A percentile compares a stretch with the other conserved stretches of the same genome.
phyloP scores from a whole-genome alignment of 192 early-diverging fungal genomes.

The Spizellomyces sp. region DNA sequence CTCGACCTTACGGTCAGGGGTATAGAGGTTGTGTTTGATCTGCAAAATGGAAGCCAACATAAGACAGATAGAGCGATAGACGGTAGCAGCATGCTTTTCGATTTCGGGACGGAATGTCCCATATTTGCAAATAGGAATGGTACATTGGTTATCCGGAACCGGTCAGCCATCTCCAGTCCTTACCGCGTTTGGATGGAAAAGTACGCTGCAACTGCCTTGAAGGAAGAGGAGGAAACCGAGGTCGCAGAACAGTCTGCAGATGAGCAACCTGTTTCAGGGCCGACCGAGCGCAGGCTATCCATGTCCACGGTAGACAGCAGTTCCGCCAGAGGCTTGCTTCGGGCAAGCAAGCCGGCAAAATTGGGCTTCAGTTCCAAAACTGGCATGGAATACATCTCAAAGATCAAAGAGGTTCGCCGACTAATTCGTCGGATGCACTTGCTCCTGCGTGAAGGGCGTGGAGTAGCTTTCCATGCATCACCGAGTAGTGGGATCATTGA shows the following conservation, averaged over 20 bases:
- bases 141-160: constrained; percentile 44
- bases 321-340: constrained; percentile 3
- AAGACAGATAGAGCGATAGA: neutral
- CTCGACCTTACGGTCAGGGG: constrained; percentile 35
- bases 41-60: neutral
- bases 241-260: neutral
- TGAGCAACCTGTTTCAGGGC: neutral
- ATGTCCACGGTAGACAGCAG: neutral
- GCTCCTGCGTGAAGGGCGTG: constrained; percentile 50
- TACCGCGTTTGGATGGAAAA: constrained; percentile 46
- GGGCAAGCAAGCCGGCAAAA: constrained; percentile 32
- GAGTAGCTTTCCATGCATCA: constrained; percentile 50
- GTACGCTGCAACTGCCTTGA: constrained; percentile 36
- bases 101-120: constrained; percentile 51
- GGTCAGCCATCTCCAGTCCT: constrained; percentile 40
- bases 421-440: constrained; percentile 44
- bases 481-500: constrained; percentile 40
- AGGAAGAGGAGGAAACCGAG: constrained; percentile 24
- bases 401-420: constrained; percentile 42
- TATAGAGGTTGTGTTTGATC: constrained; percentile 26
- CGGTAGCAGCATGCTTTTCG: constrained; percentile 25
- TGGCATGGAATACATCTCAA: constrained; percentile 48
- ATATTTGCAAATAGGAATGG: constrained; percentile 45
- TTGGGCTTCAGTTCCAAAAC: constrained; percentile 52
- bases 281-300: neutral